Percentiles rank a stretch among this genome's conserved stretches.
Conservation (phyloP, 106 monocot species). For the Apostasia ramifera region DNA sequence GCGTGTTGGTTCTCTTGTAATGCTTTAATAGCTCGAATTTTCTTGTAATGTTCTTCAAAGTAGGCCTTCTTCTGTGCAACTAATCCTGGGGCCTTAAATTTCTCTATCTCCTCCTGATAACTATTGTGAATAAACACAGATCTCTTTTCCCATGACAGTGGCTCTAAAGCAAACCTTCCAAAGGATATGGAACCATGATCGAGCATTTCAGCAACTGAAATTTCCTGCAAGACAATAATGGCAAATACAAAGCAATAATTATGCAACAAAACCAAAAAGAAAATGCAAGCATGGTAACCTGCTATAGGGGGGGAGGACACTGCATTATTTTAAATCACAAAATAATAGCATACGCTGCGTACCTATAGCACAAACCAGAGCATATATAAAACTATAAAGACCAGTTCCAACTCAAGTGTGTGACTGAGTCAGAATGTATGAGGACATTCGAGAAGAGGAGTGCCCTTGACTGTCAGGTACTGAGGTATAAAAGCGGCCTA, state of each 20-base stretch:
- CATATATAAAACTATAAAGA: no score
- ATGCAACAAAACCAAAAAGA: neutral
- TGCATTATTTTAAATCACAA: neutral
- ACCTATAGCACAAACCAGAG: no score
- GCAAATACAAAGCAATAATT: neutral
- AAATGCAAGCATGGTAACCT: neutral
- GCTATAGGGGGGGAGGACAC: neutral
- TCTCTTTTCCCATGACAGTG: constrained; percentile 80
- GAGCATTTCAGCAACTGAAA: constrained; percentile 46
- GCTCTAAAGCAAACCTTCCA: constrained; percentile 63
- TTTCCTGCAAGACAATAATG: constrained; percentile 33
- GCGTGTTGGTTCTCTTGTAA: constrained; percentile 50
- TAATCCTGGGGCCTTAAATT: constrained; percentile 65
- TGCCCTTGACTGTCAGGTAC: no score
- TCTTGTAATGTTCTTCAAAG: constrained; percentile 88
- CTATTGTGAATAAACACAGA: constrained; percentile 68
- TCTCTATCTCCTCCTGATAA: constrained; percentile 72
- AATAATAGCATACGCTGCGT: neutral
- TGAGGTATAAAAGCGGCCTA: no score
- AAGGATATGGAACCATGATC: constrained; percentile 92
- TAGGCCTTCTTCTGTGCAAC: constrained; percentile 91
- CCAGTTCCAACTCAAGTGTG: no score
- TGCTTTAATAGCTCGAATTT: constrained; percentile 49
- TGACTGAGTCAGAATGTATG: no score
- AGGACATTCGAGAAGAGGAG: no score